A percentile compares a stretch with the other conserved stretches of the same genome.
These are phyloP conservation scores for Penicillium sp. DNA, from an alignment of 2,329 filamentous ascomycete genomes.

Conservation along the genomic window DNA sequence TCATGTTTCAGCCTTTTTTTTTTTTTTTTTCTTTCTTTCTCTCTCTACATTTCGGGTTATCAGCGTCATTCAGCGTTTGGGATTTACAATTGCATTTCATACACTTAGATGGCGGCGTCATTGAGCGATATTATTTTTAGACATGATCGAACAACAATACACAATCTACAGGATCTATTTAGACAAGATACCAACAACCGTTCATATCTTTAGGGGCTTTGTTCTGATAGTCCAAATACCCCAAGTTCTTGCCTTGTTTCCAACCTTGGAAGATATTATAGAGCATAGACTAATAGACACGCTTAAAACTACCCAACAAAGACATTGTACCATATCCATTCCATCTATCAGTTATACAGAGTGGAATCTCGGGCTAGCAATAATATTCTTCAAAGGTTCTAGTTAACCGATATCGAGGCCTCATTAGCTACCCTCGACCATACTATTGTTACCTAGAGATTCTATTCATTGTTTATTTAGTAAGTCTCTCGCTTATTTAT, in stretches of 20 bases:
- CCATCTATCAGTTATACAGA: not conserved
- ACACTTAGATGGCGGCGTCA: not conserved
- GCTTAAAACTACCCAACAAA: not conserved
- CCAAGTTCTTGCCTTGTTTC: not conserved
- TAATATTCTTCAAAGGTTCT: not conserved
- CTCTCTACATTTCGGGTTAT: conserved; percentile 1
- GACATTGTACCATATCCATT: not conserved
- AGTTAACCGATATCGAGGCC: not conserved
- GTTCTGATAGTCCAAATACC: not conserved
- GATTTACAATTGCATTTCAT: conserved; percentile 6
- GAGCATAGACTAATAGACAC: not conserved
- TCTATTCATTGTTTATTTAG: not conserved
- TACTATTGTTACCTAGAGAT: no score
- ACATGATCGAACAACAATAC: not conserved
- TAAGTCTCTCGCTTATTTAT: not conserved
- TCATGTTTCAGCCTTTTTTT: not conserved
- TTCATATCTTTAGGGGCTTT: not conserved
- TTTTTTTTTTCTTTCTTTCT: not conserved
- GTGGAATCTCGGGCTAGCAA: not conserved
- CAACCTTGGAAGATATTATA: not conserved
- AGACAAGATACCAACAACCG: not conserved
- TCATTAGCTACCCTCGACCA: not conserved
- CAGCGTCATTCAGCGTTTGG: conserved; percentile 5
- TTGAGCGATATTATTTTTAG: conserved; percentile 2
- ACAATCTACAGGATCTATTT: not conserved